These are phyloP conservation scores for Trichoderma afroharzianum DNA, from an alignment of 2,329 filamentous ascomycete genomes.

Conservation along the genomic window DNA sequence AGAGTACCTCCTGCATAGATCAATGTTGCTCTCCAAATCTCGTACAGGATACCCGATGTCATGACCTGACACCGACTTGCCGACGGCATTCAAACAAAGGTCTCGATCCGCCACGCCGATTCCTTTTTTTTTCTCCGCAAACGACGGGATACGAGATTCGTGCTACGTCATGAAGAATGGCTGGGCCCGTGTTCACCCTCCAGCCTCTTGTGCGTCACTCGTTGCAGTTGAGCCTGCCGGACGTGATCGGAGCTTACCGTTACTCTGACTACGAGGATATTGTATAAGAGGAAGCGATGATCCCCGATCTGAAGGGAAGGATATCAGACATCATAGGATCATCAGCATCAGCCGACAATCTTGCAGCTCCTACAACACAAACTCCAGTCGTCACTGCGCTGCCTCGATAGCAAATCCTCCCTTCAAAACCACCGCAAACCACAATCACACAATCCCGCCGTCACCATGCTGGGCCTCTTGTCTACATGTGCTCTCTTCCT, in stretches of 20 bases:
- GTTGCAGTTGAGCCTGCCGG: background rate
- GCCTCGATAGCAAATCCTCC: background rate
- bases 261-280: background rate
- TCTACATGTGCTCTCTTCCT: constrained; percentile 23
- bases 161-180: constrained; percentile 23
- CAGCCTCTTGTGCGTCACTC: constrained; percentile 10
- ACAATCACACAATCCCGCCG: background rate
- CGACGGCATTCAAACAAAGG: background rate
- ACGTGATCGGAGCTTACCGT: background rate
- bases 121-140: background rate
- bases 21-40: accelerated
- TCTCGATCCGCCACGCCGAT: background rate
- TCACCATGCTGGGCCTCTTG: constrained; percentile 23
- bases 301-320: background rate
- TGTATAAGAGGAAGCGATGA: constrained; percentile 5
- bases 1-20: background rate
- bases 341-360: background rate
- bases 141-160: constrained; percentile 22
- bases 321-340: background rate
- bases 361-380: background rate
- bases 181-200: background rate
- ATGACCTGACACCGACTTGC: constrained; percentile 9
- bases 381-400: background rate
- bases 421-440: background rate
- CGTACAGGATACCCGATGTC: background rate